Evolutionary conservation across 2,329 filamentous ascomycete genomes (phyloP).

Genomic region (Graphiopsis chlorocephala): DNA sequence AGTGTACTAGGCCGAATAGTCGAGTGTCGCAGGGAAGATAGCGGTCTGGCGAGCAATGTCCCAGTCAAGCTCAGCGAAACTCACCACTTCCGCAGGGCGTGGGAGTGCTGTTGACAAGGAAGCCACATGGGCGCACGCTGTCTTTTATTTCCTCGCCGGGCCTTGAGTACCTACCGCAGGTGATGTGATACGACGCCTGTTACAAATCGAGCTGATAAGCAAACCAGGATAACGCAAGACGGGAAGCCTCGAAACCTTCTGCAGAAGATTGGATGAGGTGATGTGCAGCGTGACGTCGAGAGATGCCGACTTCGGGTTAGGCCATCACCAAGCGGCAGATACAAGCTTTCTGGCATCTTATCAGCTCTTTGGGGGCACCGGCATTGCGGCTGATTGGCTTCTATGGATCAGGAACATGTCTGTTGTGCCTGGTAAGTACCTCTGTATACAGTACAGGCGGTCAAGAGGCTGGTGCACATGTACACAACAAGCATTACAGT

Average conservation of each 20-base stretch:
- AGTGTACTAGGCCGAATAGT: background rate
- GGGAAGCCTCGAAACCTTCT: constrained; percentile 1
- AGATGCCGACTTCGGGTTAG: constrained; percentile 8
- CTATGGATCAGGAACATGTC: background rate
- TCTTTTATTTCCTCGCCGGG: background rate
- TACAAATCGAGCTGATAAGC: constrained; percentile 13
- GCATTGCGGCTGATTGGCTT: background rate
- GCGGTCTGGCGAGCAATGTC: background rate
- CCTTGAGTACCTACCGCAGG: background rate
- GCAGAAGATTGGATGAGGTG: background rate
- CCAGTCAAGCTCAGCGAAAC: background rate
- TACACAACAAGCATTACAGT: background rate
- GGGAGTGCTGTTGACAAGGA: background rate
- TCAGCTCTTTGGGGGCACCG: background rate
- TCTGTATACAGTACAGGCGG: background rate
- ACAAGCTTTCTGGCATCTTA: constrained; percentile 14
- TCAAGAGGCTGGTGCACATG: background rate
- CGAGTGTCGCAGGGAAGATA: background rate
- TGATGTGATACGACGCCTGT: background rate
- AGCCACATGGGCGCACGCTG: background rate
- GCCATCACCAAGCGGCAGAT: background rate
- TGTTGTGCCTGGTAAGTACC: background rate
- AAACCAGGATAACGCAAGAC: constrained; percentile 1
- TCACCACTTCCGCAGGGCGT: background rate
- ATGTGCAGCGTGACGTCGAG: constrained; percentile 15